Evolutionary conservation across 1,139 yeast species (phyloP).

Genomic region (Sugiyamaella novakii): DNA sequence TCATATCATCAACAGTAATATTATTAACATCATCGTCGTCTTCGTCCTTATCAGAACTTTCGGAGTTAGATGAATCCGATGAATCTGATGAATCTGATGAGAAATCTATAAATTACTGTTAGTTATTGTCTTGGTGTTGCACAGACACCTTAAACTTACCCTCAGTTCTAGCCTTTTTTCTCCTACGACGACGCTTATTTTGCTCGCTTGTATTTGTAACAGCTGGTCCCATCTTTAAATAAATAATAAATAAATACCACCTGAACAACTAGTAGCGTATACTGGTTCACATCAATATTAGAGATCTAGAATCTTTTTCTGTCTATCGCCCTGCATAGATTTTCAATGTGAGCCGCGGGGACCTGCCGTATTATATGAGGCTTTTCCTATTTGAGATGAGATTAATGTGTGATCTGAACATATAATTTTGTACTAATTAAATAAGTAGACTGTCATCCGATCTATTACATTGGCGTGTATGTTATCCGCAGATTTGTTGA

Average conservation of each 20-base stretch:
- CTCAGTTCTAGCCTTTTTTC: constrained; percentile 41
- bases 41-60: constrained; percentile 22
- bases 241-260: constrained; percentile 6
- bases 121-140: constrained; percentile 1
- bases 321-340: constrained; percentile 9
- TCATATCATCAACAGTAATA: constrained; percentile 21
- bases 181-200: constrained; percentile 34
- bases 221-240: constrained; percentile 22
- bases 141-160: constrained; percentile 30
- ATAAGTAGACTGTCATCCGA: too few relatives aligned
- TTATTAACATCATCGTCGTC: constrained; percentile 24
- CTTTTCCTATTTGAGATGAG: too few relatives aligned
- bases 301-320: background rate
- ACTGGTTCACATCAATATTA: too few relatives aligned
- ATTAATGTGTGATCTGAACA: too few relatives aligned
- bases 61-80: constrained; percentile 25
- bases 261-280: too few relatives aligned
- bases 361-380: too few relatives aligned
- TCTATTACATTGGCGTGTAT: too few relatives aligned
- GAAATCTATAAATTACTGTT: constrained; percentile 30
- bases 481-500: too few relatives aligned
- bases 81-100: constrained; percentile 34
- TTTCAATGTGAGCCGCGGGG: constrained; percentile 11
- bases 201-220: constrained; percentile 10
- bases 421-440: too few relatives aligned